Evolutionary conservation across 257 asterid genomes (phyloP), one percentile per base, ranked within the genome.

Genomic region (Verbena officinalis): DNA sequence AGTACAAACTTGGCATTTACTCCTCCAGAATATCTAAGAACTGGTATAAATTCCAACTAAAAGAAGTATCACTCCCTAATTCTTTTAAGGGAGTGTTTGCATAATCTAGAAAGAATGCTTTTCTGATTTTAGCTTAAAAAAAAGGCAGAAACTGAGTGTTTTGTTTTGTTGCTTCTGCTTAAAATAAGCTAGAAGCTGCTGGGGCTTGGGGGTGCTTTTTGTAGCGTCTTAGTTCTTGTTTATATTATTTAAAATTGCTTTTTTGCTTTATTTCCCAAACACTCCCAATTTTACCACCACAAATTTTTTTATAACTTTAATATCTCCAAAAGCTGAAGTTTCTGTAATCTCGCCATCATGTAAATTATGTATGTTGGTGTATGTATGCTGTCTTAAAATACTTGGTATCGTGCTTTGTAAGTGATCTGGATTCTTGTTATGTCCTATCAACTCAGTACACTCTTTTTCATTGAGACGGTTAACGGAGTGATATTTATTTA

Each of bases 1-100:
- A 82, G 91, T 58, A 85, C 91, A 19, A 82, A 82, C 72, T 71
- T 85, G 77, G 91, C 91, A 64, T 85, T 81, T 80, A 82, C 91
- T 74, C 91, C 91, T 68, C 88, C 88, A 12, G 91, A 85, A 78
- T 85, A 85, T 61, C 72, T 84, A 60, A 73, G 91, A 65, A 84
- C 90, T 55, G 90, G 90, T 84, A 83, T 51, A n/a, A 46, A 54
- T 65, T 64, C 34, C 44, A 36, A 55, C 56, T 63, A 13, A 46
- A 23, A 44, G 21, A 55, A 55, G 33, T 45, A 22, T 16, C 36
- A 64, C 33, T 33, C 4, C 31, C 54, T 14, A 16, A 27, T 27
- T 27, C 33, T 27, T 27, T 27, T 27, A 27, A 27, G 33, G 33
- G 33, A 27, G 33, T 27, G 13, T 11, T 23, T 63, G 39, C 30